Percentiles rank a stretch among this genome's conserved stretches.
Evolutionary conservation across 2,329 filamentous ascomycete genomes (phyloP).

Genomic region (Aphanocladium album): DNA sequence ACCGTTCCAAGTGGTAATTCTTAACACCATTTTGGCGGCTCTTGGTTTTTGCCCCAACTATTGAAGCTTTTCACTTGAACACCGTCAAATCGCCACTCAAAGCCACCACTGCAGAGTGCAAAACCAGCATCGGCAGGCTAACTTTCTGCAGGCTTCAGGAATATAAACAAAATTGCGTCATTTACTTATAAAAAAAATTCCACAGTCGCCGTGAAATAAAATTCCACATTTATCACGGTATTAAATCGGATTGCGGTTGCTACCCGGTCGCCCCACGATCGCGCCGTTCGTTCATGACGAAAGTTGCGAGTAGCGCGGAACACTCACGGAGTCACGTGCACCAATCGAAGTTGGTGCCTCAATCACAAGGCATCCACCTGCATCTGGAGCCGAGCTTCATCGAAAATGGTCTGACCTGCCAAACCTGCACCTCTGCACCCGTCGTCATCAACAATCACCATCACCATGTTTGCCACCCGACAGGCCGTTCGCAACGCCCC

Average conservation of each 20-base stretch:
- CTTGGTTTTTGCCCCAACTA: not conserved
- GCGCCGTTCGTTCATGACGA: not conserved
- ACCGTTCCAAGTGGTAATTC: slow-evolving; percentile 88
- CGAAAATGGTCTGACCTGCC: slow-evolving; percentile 28
- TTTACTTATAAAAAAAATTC: not conserved
- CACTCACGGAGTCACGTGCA: slow-evolving; percentile 11
- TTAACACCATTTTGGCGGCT: slow-evolving; percentile 57
- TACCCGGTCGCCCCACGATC: slow-evolving; percentile 7
- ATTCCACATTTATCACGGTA: not conserved
- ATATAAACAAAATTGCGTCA: not conserved
- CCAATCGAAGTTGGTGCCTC: slow-evolving; percentile 5
- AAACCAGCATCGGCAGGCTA: not conserved
- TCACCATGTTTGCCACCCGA: slow-evolving; percentile 61
- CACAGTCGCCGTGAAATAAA: not conserved
- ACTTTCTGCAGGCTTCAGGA: not conserved
- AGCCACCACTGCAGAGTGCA: not conserved
- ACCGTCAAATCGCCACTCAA: not conserved
- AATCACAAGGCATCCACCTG: slow-evolving; percentile 5
- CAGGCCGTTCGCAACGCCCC: slow-evolving; percentile 56
- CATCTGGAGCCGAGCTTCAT: slow-evolving; percentile 30
- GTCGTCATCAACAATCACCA: slow-evolving; percentile 19
- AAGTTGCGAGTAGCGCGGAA: slow-evolving; percentile 3
- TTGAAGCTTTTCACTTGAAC: not conserved
- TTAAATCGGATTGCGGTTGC: not conserved
- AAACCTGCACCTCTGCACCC: slow-evolving; percentile 24